phyloP scores from a whole-genome alignment of 768 basidiomycete species.

The Vishniacozyma victoriae region DNA sequence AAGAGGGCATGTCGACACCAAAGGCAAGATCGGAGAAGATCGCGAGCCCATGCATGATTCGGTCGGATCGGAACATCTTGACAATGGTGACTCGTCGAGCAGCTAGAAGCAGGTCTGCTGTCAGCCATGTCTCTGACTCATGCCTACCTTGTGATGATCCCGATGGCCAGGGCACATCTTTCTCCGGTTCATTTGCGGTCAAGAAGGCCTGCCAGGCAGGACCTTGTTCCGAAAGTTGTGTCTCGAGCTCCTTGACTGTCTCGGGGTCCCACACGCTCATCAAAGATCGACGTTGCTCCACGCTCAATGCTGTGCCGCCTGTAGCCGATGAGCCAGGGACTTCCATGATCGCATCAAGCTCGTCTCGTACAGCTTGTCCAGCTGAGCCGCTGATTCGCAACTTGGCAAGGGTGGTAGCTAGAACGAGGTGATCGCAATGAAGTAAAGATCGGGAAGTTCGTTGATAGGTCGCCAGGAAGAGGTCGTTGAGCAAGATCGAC shows the following conservation, averaged over 20 bases:
- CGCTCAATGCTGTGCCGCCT: conserved; percentile 49
- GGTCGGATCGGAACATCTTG: conserved; percentile 90
- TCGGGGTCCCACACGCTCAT: conserved; percentile 9
- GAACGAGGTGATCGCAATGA: conserved; percentile 81
- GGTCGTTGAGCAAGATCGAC: conserved; percentile 72
- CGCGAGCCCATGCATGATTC: conserved; percentile 74
- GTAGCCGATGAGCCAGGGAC: conserved; percentile 37
- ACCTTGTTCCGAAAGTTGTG: conserved; percentile 47
- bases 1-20: conserved; percentile 66
- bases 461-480: conserved; percentile 82
- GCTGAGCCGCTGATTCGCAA: conserved; percentile 65
- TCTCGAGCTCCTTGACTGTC: conserved; percentile 17
- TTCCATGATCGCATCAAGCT: conserved; percentile 87
- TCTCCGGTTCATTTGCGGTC: conserved; percentile 62
- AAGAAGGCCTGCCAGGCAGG: conserved; percentile 69
- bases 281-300: conserved; percentile 26
- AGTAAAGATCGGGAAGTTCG: conserved; percentile 85
- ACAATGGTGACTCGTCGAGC: conserved; percentile 65
- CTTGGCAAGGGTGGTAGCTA: conserved; percentile 83
- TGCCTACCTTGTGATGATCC: conserved; percentile 62
- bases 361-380: conserved; percentile 56
- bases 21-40: conserved; percentile 71
- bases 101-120: conserved; percentile 61
- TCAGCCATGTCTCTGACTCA: background rate
- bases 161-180: conserved; percentile 68